Conservation (phyloP, 306 rosid species). For the Dryas drummondii region DNA sequence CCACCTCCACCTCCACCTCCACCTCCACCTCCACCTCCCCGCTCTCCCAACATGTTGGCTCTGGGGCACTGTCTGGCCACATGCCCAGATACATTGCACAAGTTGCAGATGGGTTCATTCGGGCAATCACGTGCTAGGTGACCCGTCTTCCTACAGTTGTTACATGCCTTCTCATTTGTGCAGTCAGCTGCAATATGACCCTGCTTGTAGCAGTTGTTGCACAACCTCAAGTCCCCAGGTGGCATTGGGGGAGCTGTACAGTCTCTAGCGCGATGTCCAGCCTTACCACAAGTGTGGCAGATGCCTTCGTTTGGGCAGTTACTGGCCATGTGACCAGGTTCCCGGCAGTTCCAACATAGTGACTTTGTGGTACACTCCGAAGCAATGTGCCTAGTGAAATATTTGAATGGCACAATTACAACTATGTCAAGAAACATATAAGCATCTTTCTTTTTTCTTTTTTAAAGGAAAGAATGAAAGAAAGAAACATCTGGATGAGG, state of each 20-base stretch:
- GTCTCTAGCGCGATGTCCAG: slow-evolving; percentile 93
- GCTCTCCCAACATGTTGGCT: slow-evolving; percentile 58
- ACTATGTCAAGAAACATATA: slow-evolving; percentile 2
- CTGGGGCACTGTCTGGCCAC: slow-evolving; percentile 91
- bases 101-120: slow-evolving; percentile 85
- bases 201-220: slow-evolving; percentile 97
- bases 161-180: slow-evolving; percentile 98
- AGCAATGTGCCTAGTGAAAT: slow-evolving; percentile 79
- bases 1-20: slow-evolving; percentile 36
- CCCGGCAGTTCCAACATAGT: slow-evolving; percentile 96
- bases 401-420: slow-evolving; percentile 1
- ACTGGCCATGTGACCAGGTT: slow-evolving; percentile 96
- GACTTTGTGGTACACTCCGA: slow-evolving; percentile 94
- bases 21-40: slow-evolving; percentile 33
- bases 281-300: slow-evolving; percentile 97
- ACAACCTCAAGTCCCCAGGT: slow-evolving; percentile 88
- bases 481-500: neutral
- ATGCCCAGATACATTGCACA: slow-evolving; percentile 95
- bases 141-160: slow-evolving; percentile 95
- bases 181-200: slow-evolving; percentile 97
- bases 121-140: slow-evolving; percentile 99
- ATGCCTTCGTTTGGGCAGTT: slow-evolving; percentile 93
- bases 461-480: neutral
- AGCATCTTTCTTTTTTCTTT: neutral
- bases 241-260: slow-evolving; percentile 84